Percentiles rank a stretch among this genome's conserved stretches.
These are phyloP conservation scores for Petunia axillaris DNA, from an alignment of 257 asterid genomes.

Conservation along the genomic window DNA sequence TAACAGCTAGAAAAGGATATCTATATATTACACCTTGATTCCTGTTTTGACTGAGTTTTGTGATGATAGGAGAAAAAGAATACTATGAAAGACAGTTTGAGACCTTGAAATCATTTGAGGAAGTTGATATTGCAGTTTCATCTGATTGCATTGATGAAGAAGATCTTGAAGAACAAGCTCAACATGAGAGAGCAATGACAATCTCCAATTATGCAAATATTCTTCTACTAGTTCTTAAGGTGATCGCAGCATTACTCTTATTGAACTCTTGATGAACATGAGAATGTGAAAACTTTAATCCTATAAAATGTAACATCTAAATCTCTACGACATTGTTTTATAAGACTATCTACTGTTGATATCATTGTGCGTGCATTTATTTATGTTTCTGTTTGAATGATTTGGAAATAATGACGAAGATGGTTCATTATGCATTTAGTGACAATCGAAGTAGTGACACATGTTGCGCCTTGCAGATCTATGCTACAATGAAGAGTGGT, in stretches of 20 bases:
- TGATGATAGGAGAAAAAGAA: conserved; percentile 67
- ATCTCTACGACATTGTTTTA: no score
- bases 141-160: conserved; percentile 61
- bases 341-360: no score
- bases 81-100: conserved; percentile 81
- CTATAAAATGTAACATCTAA: no score
- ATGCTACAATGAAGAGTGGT: conserved; percentile 76
- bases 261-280: background rate
- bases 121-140: conserved; percentile 53
- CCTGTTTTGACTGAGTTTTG: background rate
- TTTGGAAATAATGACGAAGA: no score
- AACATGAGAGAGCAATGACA: conserved; percentile 88
- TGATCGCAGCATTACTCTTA: conserved; percentile 25
- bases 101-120: conserved; percentile 78
- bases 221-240: conserved; percentile 76
- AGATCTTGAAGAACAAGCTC: conserved; percentile 65
- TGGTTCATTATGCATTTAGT: background rate
- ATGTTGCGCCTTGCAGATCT: conserved; percentile 47
- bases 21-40: background rate
- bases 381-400: background rate
- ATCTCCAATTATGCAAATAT: conserved; percentile 80
- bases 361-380: background rate
- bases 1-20: background rate
- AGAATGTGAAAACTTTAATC: background rate
- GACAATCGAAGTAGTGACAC: background rate